Percentiles rank a stretch among this genome's conserved stretches.
Evolutionary conservation across 75 land plant species (phyloP).

Genomic region (Sequoia sempervirens): DNA sequence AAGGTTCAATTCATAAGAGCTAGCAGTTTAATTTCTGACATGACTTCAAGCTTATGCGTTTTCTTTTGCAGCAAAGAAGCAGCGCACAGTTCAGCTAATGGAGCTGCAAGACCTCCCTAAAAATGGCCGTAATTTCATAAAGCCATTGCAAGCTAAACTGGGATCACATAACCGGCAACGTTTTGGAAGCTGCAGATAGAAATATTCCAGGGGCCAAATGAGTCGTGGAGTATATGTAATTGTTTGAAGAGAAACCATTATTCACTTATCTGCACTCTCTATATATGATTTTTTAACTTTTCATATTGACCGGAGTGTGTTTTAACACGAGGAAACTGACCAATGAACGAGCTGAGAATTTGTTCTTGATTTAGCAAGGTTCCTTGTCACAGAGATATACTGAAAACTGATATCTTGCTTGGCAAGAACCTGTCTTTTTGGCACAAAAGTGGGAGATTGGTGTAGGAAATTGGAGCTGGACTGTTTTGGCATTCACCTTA

Average conservation of each 20-base stretch:
- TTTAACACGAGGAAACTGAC: neutral
- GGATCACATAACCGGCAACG: neutral
- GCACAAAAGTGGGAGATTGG: neutral
- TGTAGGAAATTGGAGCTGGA: neutral
- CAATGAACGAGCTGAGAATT: neutral
- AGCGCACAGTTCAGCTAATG: slow-evolving; percentile 46
- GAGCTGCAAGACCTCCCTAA: slow-evolving; percentile 44
- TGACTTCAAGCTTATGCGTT: neutral
- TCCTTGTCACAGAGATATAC: neutral
- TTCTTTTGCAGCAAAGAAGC: slow-evolving; percentile 35
- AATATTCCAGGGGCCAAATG: neutral
- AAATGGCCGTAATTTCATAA: slow-evolving; percentile 28
- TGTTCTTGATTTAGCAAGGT: neutral
- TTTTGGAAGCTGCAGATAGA: slow-evolving; percentile 1
- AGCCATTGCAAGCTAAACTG: neutral
- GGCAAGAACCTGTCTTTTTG: neutral
- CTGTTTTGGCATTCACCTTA: neutral
- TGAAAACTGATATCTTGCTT: neutral
- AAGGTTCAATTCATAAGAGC: neutral
- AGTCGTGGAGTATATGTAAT: neutral
- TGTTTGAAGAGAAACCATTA: neutral
- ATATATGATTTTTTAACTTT: neutral
- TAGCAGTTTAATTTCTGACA: neutral
- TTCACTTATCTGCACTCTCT: neutral
- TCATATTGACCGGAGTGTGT: neutral